These are phyloP conservation scores for Jatropha curcas DNA, from an alignment of 345 rosid genomes.

Conservation along the genomic window DNA sequence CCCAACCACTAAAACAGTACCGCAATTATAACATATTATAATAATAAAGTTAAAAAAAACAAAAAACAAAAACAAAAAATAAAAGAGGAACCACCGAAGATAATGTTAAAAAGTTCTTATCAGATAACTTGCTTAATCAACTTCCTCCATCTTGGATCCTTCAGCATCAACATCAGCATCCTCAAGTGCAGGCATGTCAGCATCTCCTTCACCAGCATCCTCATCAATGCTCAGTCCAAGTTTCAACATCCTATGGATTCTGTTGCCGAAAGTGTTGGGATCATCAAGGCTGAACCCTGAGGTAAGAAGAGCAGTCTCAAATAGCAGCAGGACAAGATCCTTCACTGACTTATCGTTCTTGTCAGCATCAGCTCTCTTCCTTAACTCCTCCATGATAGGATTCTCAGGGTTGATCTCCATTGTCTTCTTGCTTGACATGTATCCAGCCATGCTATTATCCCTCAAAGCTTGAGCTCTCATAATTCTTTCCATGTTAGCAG, in stretches of 20 bases:
- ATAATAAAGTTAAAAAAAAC: neutral
- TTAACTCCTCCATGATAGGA: slow-evolving; percentile 84
- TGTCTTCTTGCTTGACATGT: slow-evolving; percentile 87
- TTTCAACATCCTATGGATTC: slow-evolving; percentile 87
- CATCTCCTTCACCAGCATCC: slow-evolving; percentile 65
- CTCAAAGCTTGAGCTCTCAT: slow-evolving; percentile 90
- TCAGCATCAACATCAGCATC: slow-evolving; percentile 69
- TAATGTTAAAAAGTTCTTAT: neutral
- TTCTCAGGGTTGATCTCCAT: slow-evolving; percentile 90
- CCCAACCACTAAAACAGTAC: neutral
- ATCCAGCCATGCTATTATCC: slow-evolving; percentile 84
- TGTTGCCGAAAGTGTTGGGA: slow-evolving; percentile 84
- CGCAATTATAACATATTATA: no score
- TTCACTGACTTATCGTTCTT: slow-evolving; percentile 90
- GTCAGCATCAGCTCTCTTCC: slow-evolving; percentile 80
- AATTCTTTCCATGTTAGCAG: slow-evolving; percentile 91
- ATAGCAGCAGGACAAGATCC: slow-evolving; percentile 73
- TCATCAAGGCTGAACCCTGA: slow-evolving; percentile 93
- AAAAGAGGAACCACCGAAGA: neutral
- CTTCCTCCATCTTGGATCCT: slow-evolving; percentile 96
- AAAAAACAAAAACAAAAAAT: no score
- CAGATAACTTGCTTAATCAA: slow-evolving; percentile 47
- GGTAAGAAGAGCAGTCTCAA: slow-evolving; percentile 78
- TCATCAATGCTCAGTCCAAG: slow-evolving; percentile 83
- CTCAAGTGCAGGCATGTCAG: slow-evolving; percentile 76